These are phyloP conservation scores for Xylaria intraflava DNA, from an alignment of 495 filamentous ascomycete genomes.

Conservation along the genomic window DNA sequence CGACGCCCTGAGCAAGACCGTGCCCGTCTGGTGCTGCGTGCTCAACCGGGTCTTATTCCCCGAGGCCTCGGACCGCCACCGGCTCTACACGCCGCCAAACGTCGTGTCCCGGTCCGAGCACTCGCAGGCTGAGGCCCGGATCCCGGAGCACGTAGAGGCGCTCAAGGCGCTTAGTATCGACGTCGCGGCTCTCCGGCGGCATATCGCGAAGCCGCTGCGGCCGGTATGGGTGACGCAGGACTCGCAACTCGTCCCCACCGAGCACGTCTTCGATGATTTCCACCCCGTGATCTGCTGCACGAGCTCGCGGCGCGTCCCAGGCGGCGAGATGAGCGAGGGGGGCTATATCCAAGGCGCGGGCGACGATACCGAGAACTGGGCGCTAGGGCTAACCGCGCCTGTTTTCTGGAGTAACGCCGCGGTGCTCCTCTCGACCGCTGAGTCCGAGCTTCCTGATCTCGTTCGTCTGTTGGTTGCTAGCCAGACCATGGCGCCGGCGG, in stretches of 20 bases:
- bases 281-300: slow-evolving; percentile 75
- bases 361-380: slow-evolving; percentile 91
- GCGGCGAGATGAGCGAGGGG: slow-evolving; percentile 57
- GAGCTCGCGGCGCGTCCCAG: slow-evolving; percentile 60
- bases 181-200: slow-evolving; percentile 21
- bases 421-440: slow-evolving; percentile 48
- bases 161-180: slow-evolving; percentile 41
- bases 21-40: slow-evolving; percentile 88
- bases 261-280: slow-evolving; percentile 43
- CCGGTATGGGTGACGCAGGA: slow-evolving; percentile 57
- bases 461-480: slow-evolving; percentile 50
- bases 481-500: slow-evolving; percentile 6
- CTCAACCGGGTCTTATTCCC: slow-evolving; percentile 78
- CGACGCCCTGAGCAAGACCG: slow-evolving; percentile 85
- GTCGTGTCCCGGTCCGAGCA: slow-evolving; percentile 68
- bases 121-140: slow-evolving; percentile 62
- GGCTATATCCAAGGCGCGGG: slow-evolving; percentile 93
- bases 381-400: slow-evolving; percentile 63
- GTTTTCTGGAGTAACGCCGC: slow-evolving; percentile 69
- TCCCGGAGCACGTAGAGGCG: slow-evolving; percentile 59
- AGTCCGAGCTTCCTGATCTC: slow-evolving; percentile 58
- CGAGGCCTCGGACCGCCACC: slow-evolving; percentile 36
- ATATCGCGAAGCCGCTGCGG: slow-evolving; percentile 51
- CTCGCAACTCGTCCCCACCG: slow-evolving; percentile 23
- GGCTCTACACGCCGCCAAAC: slow-evolving; percentile 57